phyloP scores from a whole-genome alignment of 441 rosid genomes.

The Erodium texanum region DNA sequence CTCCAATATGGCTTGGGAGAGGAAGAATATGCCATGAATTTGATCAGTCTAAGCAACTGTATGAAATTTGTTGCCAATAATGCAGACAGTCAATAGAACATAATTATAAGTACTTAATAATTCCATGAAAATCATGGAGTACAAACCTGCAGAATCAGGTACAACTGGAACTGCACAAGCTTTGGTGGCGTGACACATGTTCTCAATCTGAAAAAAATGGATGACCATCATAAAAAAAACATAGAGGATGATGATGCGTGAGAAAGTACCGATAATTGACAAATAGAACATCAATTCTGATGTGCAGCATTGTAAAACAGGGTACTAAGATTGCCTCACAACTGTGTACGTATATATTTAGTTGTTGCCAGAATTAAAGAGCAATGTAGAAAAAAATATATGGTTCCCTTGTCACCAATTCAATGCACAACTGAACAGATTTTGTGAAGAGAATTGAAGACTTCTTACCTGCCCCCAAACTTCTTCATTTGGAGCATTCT shows the following conservation, averaged over 20 bases:
- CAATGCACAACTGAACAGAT: not conserved
- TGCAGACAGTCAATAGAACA: too few relatives aligned
- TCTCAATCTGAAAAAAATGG: constrained; percentile 54
- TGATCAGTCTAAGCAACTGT: not conserved
- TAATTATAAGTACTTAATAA: not conserved
- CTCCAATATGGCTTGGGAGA: too few relatives aligned
- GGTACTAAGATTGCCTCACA: not conserved
- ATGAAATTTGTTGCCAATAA: not conserved
- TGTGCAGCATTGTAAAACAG: constrained; percentile 1
- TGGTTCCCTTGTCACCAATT: not conserved
- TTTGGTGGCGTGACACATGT: constrained; percentile 64
- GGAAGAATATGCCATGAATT: not conserved
- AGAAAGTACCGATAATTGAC: not conserved
- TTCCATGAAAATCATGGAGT: not conserved
- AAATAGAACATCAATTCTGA: not conserved
- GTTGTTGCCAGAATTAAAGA: not conserved
- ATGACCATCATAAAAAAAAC: not conserved
- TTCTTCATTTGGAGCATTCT: constrained; percentile 98
- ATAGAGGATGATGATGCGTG: not conserved
- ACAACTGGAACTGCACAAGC: constrained; percentile 82
- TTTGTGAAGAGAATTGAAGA: not conserved
- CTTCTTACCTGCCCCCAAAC: constrained; percentile 88
- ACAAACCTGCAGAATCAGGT: constrained; percentile 83
- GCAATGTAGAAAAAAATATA: not conserved
- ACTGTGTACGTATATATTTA: not conserved